Base-by-base conservation (phyloP, 129 eudicot species). In the Saposhnikovia divaricata region DNA sequence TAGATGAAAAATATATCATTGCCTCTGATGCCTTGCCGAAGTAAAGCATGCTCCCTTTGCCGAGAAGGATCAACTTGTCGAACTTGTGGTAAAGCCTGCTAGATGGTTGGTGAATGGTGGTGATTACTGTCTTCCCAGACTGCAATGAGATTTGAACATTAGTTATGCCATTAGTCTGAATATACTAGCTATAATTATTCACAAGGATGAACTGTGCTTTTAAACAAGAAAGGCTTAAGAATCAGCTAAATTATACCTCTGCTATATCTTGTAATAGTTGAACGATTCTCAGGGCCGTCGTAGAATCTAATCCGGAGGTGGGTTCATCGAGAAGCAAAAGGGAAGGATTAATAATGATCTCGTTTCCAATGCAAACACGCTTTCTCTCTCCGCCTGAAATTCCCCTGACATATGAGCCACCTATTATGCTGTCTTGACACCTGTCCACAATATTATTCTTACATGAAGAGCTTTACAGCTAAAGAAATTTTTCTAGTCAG, bases 21-120 rank as follows among this genome's bases (percentile, higher is more conserved):
- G 96, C 97, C 84, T 95, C 96, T 1, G 97, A 90, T 73, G 97
- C 96, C 81, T 89, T 89, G 68, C 98, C 98, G 34, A 89, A 95
- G 77, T 92, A 95, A 55, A 95, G 89, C 82, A 92, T 82, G 82
- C 93, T 92, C 51, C 97, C 97, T 86, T 89, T 92, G 18, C 97
- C 91, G 4, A 92, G 91, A 76, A 95, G 89, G 80, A 95, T 92
- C 82, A 95, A 77, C 85, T 95, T 95, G 83, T 95, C 97, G 39
- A 95, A 95, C 84, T 89, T 95, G 82, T 89, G 96, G 86, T 92
- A 95, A 38, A 95, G 97, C 74, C 98, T 88, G 82, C 98, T 95
- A 6, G 98, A 95, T 74, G 98, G 98, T 83, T 95, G 98, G 85
- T 95, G 97, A 83, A 95, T 95, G 59, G 98, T 90, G 45, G 98